phyloP scores from a whole-genome alignment of 345 rosid species.

The Turnera subulata region DNA sequence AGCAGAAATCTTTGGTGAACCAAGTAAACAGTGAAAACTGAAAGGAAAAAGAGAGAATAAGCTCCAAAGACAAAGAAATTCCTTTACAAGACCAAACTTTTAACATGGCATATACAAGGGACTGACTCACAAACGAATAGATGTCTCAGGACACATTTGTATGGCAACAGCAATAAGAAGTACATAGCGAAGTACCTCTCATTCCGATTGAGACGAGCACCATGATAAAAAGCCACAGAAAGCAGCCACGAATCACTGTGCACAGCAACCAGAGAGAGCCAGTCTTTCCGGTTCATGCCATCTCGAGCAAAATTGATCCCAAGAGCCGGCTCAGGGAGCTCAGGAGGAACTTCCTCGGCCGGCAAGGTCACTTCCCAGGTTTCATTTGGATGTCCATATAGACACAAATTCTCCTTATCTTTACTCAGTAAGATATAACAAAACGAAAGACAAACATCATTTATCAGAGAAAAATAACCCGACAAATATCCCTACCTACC shows the following conservation, averaged over 20 bases:
- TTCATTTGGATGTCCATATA: slow-evolving; percentile 90
- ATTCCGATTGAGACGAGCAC: slow-evolving; percentile 85
- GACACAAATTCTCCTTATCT: slow-evolving; percentile 95
- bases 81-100: too few species aligned
- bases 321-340: slow-evolving; percentile 95
- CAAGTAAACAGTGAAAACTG: too few species aligned
- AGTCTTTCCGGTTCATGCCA: slow-evolving; percentile 93
- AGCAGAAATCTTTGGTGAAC: too few species aligned
- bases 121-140: too few species aligned
- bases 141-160: too few species aligned
- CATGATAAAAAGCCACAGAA: slow-evolving; percentile 92
- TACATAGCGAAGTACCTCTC: slow-evolving; percentile 51
- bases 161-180: not conserved
- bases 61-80: too few species aligned
- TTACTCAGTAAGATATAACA: not conserved
- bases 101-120: too few species aligned
- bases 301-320: slow-evolving; percentile 97
- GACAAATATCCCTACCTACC: not conserved
- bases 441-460: not conserved
- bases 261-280: slow-evolving; percentile 90
- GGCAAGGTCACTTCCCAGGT: slow-evolving; percentile 93
- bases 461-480: not conserved
- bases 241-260: slow-evolving; percentile 98
- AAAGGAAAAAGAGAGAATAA: too few species aligned
- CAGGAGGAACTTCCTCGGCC: slow-evolving; percentile 95